These are phyloP conservation scores for Biancaea sappan DNA, from an alignment of 306 rosid species.

Conservation along the genomic window DNA sequence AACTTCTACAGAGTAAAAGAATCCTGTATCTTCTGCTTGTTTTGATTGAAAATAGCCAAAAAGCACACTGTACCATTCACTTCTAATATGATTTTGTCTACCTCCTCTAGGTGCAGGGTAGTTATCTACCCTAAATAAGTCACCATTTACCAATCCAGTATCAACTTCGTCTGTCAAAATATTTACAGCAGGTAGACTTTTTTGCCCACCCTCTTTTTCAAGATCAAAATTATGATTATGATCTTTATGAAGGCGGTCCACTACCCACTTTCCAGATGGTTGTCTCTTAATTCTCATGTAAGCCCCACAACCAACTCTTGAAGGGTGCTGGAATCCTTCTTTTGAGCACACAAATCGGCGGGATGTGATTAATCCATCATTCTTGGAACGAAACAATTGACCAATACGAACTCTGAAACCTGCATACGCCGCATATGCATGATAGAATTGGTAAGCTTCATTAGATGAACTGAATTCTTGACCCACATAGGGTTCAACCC, in stretches of 20 bases:
- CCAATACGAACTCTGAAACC: slow-evolving; percentile 91
- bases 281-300: slow-evolving; percentile 89
- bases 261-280: slow-evolving; percentile 84
- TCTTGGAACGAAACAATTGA: slow-evolving; percentile 91
- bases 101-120: slow-evolving; percentile 53
- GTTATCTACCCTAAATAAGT: slow-evolving; percentile 59
- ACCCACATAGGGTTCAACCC: slow-evolving; percentile 67
- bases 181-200: slow-evolving; percentile 55
- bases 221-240: slow-evolving; percentile 79
- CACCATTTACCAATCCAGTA: slow-evolving; percentile 60
- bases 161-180: slow-evolving; percentile 64
- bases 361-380: slow-evolving; percentile 78
- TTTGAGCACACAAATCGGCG: slow-evolving; percentile 92
- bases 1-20: slow-evolving; percentile 84
- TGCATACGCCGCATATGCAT: slow-evolving; percentile 65
- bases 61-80: slow-evolving; percentile 80
- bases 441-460: slow-evolving; percentile 86
- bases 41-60: slow-evolving; percentile 80
- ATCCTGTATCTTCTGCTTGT: slow-evolving; percentile 94
- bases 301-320: slow-evolving; percentile 93
- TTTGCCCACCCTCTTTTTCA: slow-evolving; percentile 48
- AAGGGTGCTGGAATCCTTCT: slow-evolving; percentile 97
- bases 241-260: slow-evolving; percentile 80
- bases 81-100: slow-evolving; percentile 78
- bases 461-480: slow-evolving; percentile 81